These are phyloP conservation scores for Comarum palustre DNA, from an alignment of 306 rosid species.

Conservation along the genomic window DNA sequence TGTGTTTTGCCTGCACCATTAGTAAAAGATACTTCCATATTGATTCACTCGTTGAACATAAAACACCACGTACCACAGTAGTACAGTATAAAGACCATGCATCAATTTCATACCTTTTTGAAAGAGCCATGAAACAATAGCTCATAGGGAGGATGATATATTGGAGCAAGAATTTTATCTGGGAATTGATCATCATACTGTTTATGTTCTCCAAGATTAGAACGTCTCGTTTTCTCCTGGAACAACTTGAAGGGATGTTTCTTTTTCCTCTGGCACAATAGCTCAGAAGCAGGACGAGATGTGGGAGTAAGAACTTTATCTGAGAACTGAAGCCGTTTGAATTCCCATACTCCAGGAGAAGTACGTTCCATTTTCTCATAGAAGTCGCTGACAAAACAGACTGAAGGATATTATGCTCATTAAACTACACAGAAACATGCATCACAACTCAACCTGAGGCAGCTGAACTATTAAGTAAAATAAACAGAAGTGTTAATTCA, in stretches of 20 bases:
- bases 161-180: constrained; percentile 59
- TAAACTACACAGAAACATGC: not conserved
- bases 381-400: not conserved
- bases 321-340: not conserved
- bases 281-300: not conserved
- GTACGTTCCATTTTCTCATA: constrained; percentile 2
- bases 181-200: not conserved
- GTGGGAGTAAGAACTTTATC: not conserved
- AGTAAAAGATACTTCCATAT: not conserved
- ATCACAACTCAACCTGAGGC: not conserved
- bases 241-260: not conserved
- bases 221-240: not conserved
- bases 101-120: constrained; percentile 57
- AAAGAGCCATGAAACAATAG: constrained; percentile 81
- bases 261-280: not conserved
- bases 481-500: not conserved
- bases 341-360: constrained; percentile 3
- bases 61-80: not conserved
- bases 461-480: not conserved
- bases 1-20: constrained; percentile 67
- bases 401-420: not conserved
- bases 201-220: not conserved
- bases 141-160: constrained; percentile 95
- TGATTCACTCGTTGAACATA: not conserved
- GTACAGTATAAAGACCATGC: not conserved